Evolutionary conservation across 129 eudicot species (phyloP).

Genomic region (Flaveria bidentis): DNA sequence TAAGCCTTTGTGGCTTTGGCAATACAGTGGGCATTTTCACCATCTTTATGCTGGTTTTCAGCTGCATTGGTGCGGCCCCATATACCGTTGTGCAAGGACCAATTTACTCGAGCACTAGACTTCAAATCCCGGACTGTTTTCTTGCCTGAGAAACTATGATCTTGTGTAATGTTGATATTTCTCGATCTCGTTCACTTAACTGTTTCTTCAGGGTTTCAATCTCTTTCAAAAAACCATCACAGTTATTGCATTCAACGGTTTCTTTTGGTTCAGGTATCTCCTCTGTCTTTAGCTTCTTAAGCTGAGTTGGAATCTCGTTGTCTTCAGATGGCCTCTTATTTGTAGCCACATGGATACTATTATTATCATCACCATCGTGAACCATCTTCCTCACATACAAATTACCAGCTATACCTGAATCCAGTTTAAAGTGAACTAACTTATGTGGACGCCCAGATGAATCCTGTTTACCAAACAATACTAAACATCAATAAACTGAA

Average conservation of each 20-base stretch:
- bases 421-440: conserved; percentile 50
- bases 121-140: conserved; percentile 57
- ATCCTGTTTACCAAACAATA: conserved; percentile 48
- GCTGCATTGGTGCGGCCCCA: background rate
- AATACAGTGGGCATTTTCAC: conserved; percentile 3
- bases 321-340: conserved; percentile 65
- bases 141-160: conserved; percentile 61
- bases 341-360: conserved; percentile 32
- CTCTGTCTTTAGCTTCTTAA: conserved; percentile 56
- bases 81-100: background rate
- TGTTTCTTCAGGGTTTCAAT: conserved; percentile 43
- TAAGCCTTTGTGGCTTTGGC: background rate
- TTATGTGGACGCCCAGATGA: conserved; percentile 71
- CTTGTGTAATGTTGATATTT: conserved; percentile 59
- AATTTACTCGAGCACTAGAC: background rate
- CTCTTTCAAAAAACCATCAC: conserved; percentile 51
- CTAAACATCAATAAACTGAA: background rate
- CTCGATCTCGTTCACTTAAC: conserved; percentile 56
- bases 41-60: conserved; percentile 10
- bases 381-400: conserved; percentile 65
- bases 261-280: conserved; percentile 20
- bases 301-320: conserved; percentile 20
- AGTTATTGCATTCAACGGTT: conserved; percentile 21
- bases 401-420: conserved; percentile 52
- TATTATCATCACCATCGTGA: conserved; percentile 27